A percentile compares a stretch with the other conserved stretches of the same genome.
Conservation (phyloP, 106 monocot species). For the Agapanthus africanus region DNA sequence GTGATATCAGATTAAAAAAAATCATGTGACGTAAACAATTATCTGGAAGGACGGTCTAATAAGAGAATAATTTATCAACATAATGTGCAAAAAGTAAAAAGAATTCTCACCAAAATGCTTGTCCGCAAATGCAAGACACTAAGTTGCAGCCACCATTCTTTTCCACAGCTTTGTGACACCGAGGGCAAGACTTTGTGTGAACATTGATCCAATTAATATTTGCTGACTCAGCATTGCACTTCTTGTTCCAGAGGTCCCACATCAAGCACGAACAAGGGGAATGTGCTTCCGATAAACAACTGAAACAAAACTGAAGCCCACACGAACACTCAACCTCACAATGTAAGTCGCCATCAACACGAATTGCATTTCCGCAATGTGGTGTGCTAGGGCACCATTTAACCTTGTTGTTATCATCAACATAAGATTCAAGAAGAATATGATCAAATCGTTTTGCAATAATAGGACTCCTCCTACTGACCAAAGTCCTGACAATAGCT, state of each 20-base stretch:
- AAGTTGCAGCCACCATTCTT: constrained; percentile 82
- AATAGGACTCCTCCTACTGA: constrained; percentile 28
- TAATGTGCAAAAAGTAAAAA: not conserved
- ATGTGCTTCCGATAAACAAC: constrained; percentile 55
- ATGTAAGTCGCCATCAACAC: constrained; percentile 44
- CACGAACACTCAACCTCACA: constrained; percentile 74
- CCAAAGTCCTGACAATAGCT: constrained; percentile 33
- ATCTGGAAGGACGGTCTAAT: not conserved
- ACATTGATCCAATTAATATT: constrained; percentile 55
- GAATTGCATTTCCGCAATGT: constrained; percentile 81
- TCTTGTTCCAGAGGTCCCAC: constrained; percentile 69
- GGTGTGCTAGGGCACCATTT: constrained; percentile 83
- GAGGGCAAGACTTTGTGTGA: constrained; percentile 70
- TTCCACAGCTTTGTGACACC: constrained; percentile 58
- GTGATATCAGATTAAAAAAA: constrained; percentile 2
- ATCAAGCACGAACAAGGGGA: constrained; percentile 83
- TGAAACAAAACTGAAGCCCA: constrained; percentile 77
- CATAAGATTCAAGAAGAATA: constrained; percentile 73
- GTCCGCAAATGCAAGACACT: constrained; percentile 62
- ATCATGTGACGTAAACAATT: not conserved
- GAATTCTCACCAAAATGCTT: constrained; percentile 64
- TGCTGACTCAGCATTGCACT: constrained; percentile 37
- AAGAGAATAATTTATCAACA: not conserved
- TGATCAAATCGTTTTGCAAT: constrained; percentile 52
- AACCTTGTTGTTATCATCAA: constrained; percentile 70